Evolutionary conservation across 352 stramenopile species (phyloP).

Genomic region (Phytophthora nicotianae): DNA sequence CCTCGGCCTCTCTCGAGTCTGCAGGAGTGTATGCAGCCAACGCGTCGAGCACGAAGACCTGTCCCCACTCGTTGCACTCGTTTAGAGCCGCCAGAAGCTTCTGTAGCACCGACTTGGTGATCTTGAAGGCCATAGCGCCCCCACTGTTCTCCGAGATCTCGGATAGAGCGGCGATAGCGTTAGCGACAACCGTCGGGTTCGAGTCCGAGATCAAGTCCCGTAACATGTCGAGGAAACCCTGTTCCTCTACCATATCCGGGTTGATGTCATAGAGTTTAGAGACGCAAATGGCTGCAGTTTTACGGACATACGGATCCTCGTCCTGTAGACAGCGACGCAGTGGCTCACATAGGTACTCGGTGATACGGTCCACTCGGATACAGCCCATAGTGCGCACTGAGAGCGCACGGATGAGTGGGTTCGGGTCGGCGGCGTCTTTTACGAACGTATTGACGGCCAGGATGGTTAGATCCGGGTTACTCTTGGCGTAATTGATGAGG

Average conservation of each 20-base stretch:
- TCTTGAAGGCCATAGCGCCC: constrained; percentile 88
- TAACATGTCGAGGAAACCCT: constrained; percentile 96
- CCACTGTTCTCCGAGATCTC: constrained; percentile 97
- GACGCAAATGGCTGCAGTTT: constrained; percentile 99
- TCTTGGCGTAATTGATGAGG: constrained; percentile 99
- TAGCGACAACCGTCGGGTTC: constrained; percentile 98
- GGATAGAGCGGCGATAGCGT: constrained; percentile 97
- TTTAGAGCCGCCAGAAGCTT: constrained; percentile 98
- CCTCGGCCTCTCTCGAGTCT: constrained; percentile 96
- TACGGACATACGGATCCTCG: constrained; percentile 98
- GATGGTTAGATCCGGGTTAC: constrained; percentile 98
- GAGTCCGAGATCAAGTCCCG: constrained; percentile 98
- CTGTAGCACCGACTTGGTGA: constrained; percentile 97
- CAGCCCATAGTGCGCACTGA: constrained; percentile 99
- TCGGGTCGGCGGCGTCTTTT: constrained; percentile 89
- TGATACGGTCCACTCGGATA: constrained; percentile 99
- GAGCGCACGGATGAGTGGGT: constrained; percentile 96
- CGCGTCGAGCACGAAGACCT: constrained; percentile 98
- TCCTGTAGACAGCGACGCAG: constrained; percentile 94
- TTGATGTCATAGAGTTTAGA: constrained; percentile 99
- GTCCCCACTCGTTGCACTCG: constrained; percentile 99
- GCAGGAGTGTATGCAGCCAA: constrained; percentile 95
- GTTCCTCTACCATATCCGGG: constrained; percentile 95
- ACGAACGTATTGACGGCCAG: constrained; percentile 99
- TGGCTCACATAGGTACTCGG: constrained; percentile 98